These are phyloP conservation scores for Hanseniaspora uvarum DNA, from an alignment of 1,139 yeast genomes.

Conservation along the genomic window DNA sequence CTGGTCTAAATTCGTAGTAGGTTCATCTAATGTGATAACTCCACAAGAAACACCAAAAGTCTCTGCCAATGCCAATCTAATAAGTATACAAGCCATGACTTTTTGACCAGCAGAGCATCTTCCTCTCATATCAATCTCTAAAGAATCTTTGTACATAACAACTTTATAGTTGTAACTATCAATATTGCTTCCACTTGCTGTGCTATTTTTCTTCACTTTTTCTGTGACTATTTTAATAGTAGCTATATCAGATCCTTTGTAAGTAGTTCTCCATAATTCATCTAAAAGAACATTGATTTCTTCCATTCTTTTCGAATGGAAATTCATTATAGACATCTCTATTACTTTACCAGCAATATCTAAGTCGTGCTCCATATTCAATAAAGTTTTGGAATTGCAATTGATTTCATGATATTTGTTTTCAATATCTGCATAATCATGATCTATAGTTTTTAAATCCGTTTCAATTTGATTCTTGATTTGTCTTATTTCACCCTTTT, in stretches of 20 bases:
- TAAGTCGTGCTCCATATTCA: conserved; percentile 64
- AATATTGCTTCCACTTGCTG: conserved; percentile 27
- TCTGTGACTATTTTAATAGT: conserved; percentile 80
- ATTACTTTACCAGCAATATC: conserved; percentile 74
- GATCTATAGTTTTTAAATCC: conserved; percentile 47
- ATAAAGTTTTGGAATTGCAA: conserved; percentile 7
- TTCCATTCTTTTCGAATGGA: conserved; percentile 82
- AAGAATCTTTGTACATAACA: conserved; percentile 86
- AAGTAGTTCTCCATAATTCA: conserved; percentile 88
- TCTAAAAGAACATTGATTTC: conserved; percentile 81
- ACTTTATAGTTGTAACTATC: conserved; percentile 85
- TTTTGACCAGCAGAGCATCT: conserved; percentile 97
- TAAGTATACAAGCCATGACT: conserved; percentile 83
- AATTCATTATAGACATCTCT: conserved; percentile 89
- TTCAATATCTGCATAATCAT: conserved; percentile 64
- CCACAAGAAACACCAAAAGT: conserved; percentile 95
- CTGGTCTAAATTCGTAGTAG: conserved; percentile 87
- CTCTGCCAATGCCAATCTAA: conserved; percentile 85
- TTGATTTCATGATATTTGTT: conserved; percentile 34
- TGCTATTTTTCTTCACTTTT: conserved; percentile 43
- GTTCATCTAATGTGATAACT: conserved; percentile 91
- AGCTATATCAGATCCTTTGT: conserved; percentile 91
- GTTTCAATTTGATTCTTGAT: conserved; percentile 59
- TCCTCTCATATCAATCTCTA: conserved; percentile 94
- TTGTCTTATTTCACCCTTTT: conserved; percentile 77